A percentile compares a stretch with the other conserved stretches of the same genome.
These are phyloP conservation scores for Tulasnella sp. DNA, from an alignment of 768 basidiomycete genomes.

Conservation along the genomic window DNA sequence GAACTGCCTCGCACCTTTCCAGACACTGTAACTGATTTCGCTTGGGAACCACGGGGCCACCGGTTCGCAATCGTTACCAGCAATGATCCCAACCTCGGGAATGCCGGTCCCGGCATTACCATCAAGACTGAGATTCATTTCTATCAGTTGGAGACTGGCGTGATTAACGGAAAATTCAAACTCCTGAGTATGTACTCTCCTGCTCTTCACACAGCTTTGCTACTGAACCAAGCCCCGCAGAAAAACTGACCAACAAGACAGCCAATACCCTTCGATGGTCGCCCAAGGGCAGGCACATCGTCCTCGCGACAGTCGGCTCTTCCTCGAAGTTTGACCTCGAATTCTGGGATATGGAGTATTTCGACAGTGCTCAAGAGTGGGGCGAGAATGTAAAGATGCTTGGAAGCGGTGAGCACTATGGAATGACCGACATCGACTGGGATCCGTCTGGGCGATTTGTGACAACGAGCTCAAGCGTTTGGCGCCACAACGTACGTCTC, in stretches of 20 bases:
- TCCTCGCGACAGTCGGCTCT: conserved; percentile 92
- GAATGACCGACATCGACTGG: conserved; percentile 97
- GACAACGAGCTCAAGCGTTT: conserved; percentile 88
- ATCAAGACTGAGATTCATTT: conserved; percentile 95
- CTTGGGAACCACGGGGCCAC: conserved; percentile 98
- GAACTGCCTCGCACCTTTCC: conserved; percentile 27
- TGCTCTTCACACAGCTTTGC: not conserved
- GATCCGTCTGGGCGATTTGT: conserved; percentile 94
- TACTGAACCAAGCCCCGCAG: conserved; percentile 38
- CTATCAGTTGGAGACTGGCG: conserved; percentile 79
- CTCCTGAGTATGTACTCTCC: conserved; percentile 57
- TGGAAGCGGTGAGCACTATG: conserved; percentile 82
- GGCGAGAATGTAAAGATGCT: conserved; percentile 81
- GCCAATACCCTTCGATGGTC: conserved; percentile 97
- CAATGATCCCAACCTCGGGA: conserved; percentile 88
- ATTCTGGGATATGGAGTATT: conserved; percentile 98
- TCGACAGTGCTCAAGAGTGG: conserved; percentile 56
- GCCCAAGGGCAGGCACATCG: conserved; percentile 90
- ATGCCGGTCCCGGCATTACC: conserved; percentile 84
- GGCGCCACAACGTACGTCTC: conserved; percentile 80
- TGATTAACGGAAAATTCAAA: conserved; percentile 87
- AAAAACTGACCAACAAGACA: conserved; percentile 71
- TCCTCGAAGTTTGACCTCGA: conserved; percentile 94
- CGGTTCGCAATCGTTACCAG: conserved; percentile 95
- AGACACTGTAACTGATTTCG: conserved; percentile 95